These are phyloP conservation scores for Penicillium egyptiacum DNA, from an alignment of 495 filamentous ascomycete genomes.

Conservation along the genomic window DNA sequence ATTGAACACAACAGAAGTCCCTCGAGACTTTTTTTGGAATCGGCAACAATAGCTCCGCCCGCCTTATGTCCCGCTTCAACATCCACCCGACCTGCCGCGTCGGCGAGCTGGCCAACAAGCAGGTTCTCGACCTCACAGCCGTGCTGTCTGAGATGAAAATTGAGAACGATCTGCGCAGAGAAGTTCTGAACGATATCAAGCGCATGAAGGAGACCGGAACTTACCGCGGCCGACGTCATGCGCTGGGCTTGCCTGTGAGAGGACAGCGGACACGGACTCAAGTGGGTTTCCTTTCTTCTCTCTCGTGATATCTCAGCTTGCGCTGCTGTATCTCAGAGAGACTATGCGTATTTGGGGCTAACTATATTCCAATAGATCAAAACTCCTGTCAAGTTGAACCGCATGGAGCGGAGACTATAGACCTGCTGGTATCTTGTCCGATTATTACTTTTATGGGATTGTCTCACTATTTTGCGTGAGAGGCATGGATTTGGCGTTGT, in stretches of 20 bases:
- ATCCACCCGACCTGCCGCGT: slow-evolving; percentile 82
- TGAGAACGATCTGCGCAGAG: slow-evolving; percentile 80
- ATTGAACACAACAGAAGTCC: slow-evolving; percentile 59
- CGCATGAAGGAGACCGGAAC: slow-evolving; percentile 87
- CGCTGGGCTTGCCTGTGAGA: slow-evolving; percentile 80
- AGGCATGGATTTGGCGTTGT: slow-evolving; percentile 47
- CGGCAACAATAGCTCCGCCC: slow-evolving; percentile 65
- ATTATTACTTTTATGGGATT: slow-evolving; percentile 20
- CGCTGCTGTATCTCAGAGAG: not conserved
- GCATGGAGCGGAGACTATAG: slow-evolving; percentile 63
- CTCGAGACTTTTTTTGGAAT: slow-evolving; percentile 90
- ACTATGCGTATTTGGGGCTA: slow-evolving; percentile 7
- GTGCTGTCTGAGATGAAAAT: slow-evolving; percentile 90
- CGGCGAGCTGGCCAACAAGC: slow-evolving; percentile 66
- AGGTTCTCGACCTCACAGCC: slow-evolving; percentile 73
- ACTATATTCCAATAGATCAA: slow-evolving; percentile 52
- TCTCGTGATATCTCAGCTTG: not conserved
- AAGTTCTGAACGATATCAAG: slow-evolving; percentile 79
- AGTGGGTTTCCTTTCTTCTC: slow-evolving; percentile 44
- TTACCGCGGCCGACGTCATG: slow-evolving; percentile 87
- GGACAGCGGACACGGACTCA: slow-evolving; percentile 86
- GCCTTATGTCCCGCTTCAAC: slow-evolving; percentile 79
- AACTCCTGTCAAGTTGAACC: slow-evolving; percentile 78
- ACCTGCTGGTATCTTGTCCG: slow-evolving; percentile 10
- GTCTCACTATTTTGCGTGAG: slow-evolving; percentile 30